A percentile compares a stretch with the other conserved stretches of the same genome.
Evolutionary conservation across 257 asterid genomes (phyloP).

Genomic region (Nicotiana benthamiana): DNA sequence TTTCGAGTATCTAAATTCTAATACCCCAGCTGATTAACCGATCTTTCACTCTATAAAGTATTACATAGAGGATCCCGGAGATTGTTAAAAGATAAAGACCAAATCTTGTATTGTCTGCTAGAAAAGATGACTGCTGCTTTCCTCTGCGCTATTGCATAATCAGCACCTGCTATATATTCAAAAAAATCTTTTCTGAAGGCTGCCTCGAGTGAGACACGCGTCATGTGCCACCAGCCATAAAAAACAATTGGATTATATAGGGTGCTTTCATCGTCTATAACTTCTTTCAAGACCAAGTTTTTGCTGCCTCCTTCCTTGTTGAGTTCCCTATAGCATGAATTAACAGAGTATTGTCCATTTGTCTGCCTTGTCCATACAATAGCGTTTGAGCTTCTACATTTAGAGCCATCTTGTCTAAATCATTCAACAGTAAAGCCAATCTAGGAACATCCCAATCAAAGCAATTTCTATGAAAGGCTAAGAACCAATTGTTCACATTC

Average conservation of each 20-base stretch:
- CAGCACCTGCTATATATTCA: no score
- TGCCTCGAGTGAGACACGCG: neutral
- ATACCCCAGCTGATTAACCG: no score
- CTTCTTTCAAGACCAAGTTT: neutral
- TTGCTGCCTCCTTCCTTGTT: neutral
- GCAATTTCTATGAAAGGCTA: neutral
- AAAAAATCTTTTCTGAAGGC: no score
- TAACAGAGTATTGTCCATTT: neutral
- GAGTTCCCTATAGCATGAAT: neutral
- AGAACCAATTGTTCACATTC: neutral
- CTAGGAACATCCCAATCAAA: neutral
- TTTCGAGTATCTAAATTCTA: neutral
- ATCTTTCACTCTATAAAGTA: no score
- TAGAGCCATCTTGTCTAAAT: neutral
- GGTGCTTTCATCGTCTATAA: neutral
- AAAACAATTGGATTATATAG: neutral
- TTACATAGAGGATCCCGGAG: no score
- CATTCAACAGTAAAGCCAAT: neutral
- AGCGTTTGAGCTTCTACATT: neutral
- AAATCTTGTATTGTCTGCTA: no score
- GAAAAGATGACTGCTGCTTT: no score
- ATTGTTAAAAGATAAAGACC: no score
- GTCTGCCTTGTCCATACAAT: neutral
- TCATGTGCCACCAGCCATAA: neutral
- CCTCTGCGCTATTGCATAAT: no score